Evolutionary conservation across 2,329 filamentous ascomycete genomes (phyloP), one percentile per base, ranked within the genome.

Genomic region (Aspergillus sp.): DNA sequence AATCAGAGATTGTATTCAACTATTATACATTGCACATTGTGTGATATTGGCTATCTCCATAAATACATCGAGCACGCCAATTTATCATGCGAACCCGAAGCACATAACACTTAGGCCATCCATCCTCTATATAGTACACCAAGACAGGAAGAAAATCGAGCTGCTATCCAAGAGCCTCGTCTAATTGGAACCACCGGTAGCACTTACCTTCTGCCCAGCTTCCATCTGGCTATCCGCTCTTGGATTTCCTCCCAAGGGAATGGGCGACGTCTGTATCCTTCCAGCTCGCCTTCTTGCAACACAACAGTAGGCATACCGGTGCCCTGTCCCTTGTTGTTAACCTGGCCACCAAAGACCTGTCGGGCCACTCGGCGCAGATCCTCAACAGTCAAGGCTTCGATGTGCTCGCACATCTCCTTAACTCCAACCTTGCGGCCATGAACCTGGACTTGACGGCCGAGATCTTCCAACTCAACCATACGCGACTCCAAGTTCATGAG

Each of bases 401-500:
- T 98, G 61, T 83, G 82, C 40, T 73, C 74, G 62, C 91, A 95
- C 91, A 98, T 97, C 63, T 97, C 90, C 53, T 82, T 81, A 6
- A 96, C 90, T 2, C 91, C 86, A 6, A 97, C 81, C 72, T 96
- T 95, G 53, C 82, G 81, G 19, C 91, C 93, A 63, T 97, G 90
- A n/a, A 96, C 88, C 73, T 97, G 93, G 8, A 98, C 89, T 66
- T 96, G 91, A 50, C 93, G 76, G 19, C 93, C 93, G 0, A 98
- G 77, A 64, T 98, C 93, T 69, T 98, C 93, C 6, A 98, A 79
- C 72, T 97, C 93, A 7, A 98, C 90, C 90, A 98, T 96, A 47
- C 93, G 80, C 55, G 83, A 90, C 72, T 98, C 93, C 27, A 98
- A 81, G 70, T 98, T 98, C 93, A 98, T 98, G 39, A 98, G 78